Conservation (phyloP, 2,329 filamentous ascomycete species). For the Cladosporium cucumerinum region DNA sequence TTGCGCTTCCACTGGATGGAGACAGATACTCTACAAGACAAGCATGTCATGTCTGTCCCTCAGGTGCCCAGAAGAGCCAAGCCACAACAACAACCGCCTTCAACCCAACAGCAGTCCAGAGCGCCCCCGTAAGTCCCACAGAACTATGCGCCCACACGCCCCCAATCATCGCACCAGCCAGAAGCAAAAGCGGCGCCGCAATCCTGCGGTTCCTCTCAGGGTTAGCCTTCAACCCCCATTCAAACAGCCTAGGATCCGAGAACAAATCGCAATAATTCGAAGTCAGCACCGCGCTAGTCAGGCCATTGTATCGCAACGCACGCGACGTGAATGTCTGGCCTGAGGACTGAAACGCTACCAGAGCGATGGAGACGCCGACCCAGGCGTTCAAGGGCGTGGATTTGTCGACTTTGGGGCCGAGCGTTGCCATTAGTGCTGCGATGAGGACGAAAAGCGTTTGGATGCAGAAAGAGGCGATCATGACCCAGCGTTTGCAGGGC, state of each 20-base stretch:
- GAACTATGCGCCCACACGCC: constrained; percentile 53
- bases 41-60: constrained; percentile 21
- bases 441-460: constrained; percentile 42
- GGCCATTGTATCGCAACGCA: constrained; percentile 63
- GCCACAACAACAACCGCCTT: constrained; percentile 39
- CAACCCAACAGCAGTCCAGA: constrained; percentile 47
- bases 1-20: too few relatives aligned
- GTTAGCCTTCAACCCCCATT: constrained; percentile 39
- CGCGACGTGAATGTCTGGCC: constrained; percentile 75
- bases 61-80: constrained; percentile 43
- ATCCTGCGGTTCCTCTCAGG: constrained; percentile 53
- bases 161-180: constrained; percentile 54
- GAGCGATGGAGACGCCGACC: constrained; percentile 63
- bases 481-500: constrained; percentile 62
- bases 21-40: background rate
- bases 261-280: constrained; percentile 80
- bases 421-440: constrained; percentile 42
- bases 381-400: constrained; percentile 24
- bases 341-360: constrained; percentile 73
- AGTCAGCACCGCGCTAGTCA: constrained; percentile 77
- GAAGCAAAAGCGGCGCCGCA: constrained; percentile 50
- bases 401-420: constrained; percentile 28
- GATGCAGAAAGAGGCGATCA: constrained; percentile 46
- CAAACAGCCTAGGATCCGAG: constrained; percentile 57
- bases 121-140: constrained; percentile 49